phyloP scores from a whole-genome alignment of 495 filamentous ascomycete genomes.

The Penicilliopsis zonata region DNA sequence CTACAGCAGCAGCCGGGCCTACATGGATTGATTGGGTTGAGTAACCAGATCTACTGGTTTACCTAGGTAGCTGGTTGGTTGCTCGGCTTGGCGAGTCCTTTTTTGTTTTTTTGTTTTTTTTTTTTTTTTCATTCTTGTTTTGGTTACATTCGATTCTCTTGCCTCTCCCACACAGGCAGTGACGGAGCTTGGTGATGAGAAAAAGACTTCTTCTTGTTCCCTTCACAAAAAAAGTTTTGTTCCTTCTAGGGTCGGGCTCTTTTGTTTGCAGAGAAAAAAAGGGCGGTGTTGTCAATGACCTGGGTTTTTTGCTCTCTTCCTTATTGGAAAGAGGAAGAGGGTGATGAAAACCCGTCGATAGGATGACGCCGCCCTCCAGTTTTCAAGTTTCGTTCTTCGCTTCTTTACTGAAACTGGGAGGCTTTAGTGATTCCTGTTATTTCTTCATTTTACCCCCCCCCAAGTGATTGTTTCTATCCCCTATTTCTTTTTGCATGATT shows the following conservation, averaged over 20 bases:
- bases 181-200: conserved; percentile 1
- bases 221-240: not conserved
- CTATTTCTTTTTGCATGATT: not conserved
- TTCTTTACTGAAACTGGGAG: not conserved
- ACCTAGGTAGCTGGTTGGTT: too few relatives aligned
- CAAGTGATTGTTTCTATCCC: too few relatives aligned
- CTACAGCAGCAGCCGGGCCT: conserved; percentile 20
- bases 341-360: too few relatives aligned
- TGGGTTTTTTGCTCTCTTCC: not conserved
- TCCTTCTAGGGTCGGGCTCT: conserved; percentile 1
- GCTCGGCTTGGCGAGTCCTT: too few relatives aligned
- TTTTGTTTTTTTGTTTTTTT: not conserved
- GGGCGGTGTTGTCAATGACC: not conserved
- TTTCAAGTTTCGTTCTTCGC: too few relatives aligned
- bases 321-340: too few relatives aligned
- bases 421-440: conserved; percentile 1
- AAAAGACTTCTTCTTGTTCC: not conserved
- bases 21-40: too few relatives aligned
- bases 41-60: too few relatives aligned
- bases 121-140: not conserved
- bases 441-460: too few relatives aligned
- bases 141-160: not conserved
- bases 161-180: conserved; percentile 1
- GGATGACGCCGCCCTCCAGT: too few relatives aligned
- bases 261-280: not conserved